These are phyloP conservation scores for Curvularia eragrostidis DNA, from an alignment of 2,329 filamentous ascomycete genomes.

Conservation along the genomic window DNA sequence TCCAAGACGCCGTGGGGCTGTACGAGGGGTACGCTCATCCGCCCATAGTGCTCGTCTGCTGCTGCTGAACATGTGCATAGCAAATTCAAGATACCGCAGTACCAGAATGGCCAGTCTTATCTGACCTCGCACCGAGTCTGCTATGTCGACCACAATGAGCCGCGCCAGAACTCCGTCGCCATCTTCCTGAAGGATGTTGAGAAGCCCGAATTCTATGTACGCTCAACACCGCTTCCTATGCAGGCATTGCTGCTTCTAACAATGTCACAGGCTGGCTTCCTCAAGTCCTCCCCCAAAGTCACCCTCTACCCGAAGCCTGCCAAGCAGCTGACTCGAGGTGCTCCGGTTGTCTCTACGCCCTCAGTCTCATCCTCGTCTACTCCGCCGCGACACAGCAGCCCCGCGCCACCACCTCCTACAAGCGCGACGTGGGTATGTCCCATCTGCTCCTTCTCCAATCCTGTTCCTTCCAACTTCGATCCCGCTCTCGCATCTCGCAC, in stretches of 20 bases:
- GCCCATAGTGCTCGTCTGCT: conserved; percentile 8
- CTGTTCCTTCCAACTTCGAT: conserved; percentile 92
- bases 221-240: not conserved
- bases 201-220: conserved; percentile 72
- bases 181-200: conserved; percentile 92
- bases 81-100: conserved; percentile 92
- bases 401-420: conserved; percentile 57
- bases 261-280: conserved; percentile 73
- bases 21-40: conserved; percentile 83
- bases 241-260: conserved; percentile 20
- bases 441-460: conserved; percentile 94
- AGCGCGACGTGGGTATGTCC: conserved; percentile 92
- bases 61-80: conserved; percentile 55
- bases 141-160: conserved; percentile 89
- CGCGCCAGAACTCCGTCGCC: conserved; percentile 81
- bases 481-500: conserved; percentile 79
- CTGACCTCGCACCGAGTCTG: conserved; percentile 94
- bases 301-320: conserved; percentile 82
- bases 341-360: conserved; percentile 54
- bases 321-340: conserved; percentile 66
- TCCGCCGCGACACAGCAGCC: conserved; percentile 46
- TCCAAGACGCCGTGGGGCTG: conserved; percentile 95
- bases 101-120: conserved; percentile 96
- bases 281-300: conserved; percentile 94
- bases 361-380: conserved; percentile 38